Evolutionary conservation across 2,329 filamentous ascomycete genomes (phyloP).

Genomic region (Tolypocladium capitatum): DNA sequence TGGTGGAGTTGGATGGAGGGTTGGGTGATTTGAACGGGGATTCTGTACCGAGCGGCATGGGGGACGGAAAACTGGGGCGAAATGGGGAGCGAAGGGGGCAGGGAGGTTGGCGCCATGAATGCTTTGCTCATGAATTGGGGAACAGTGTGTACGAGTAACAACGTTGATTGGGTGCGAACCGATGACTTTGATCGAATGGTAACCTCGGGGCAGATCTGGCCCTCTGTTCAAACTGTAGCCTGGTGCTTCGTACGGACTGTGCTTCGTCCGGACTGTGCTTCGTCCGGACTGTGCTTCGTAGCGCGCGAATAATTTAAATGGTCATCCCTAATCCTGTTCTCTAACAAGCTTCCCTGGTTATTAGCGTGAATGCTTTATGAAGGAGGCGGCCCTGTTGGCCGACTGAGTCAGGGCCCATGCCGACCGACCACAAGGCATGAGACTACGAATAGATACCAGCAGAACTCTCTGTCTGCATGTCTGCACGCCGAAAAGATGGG

Average conservation of each 20-base stretch:
- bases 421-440: background rate
- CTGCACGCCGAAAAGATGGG: background rate
- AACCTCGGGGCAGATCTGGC: background rate
- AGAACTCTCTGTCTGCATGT: background rate
- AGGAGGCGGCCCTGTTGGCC: background rate
- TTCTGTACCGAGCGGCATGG: background rate
- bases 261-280: too few relatives aligned
- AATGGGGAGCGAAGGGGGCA: too few relatives aligned
- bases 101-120: background rate
- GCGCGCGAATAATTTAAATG: background rate
- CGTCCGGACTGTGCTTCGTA: too few relatives aligned
- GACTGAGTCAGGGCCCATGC: background rate
- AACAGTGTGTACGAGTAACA: background rate
- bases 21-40: background rate
- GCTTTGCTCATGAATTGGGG: background rate
- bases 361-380: background rate
- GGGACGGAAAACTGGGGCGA: background rate
- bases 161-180: background rate
- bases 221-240: background rate
- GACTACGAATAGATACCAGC: background rate
- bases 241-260: too few relatives aligned
- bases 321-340: background rate
- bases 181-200: background rate
- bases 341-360: background rate
- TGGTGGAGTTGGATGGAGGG: constrained; percentile 1